These are phyloP conservation scores for Ceriops decandra DNA, from an alignment of 345 rosid genomes.

Conservation along the genomic window DNA sequence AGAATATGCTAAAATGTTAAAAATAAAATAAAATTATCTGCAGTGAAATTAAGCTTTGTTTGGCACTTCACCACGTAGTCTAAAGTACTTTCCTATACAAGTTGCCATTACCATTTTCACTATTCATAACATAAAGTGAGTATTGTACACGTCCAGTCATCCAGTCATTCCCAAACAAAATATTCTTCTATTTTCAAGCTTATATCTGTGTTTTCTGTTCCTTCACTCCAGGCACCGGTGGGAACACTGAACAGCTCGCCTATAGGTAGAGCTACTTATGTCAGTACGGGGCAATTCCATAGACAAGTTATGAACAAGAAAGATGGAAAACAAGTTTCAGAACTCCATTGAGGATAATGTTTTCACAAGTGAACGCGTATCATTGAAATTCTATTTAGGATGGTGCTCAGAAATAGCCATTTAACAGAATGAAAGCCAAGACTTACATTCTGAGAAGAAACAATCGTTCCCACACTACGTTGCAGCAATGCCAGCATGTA, in stretches of 20 bases:
- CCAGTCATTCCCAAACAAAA: neutral
- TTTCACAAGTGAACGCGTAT: neutral
- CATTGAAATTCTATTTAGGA: neutral
- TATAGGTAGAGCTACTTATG: too few species aligned
- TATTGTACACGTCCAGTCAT: too few species aligned
- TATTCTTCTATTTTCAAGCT: neutral
- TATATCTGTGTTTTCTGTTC: neutral
- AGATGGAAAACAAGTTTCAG: too few species aligned
- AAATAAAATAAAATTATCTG: neutral
- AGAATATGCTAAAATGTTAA: neutral
- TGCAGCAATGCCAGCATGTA: slow-evolving; percentile 95
- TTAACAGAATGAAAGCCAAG: neutral
- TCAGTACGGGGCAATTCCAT: too few species aligned
- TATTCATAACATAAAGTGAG: neutral
- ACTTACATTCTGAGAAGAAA: slow-evolving; percentile 67
- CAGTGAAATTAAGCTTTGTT: neutral
- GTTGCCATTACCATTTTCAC: slow-evolving; percentile 3
- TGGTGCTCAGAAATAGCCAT: neutral
- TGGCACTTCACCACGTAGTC: neutral
- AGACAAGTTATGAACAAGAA: too few species aligned
- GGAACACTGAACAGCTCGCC: too few species aligned
- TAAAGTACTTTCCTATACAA: neutral
- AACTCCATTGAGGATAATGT: neutral
- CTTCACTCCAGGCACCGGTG: neutral
- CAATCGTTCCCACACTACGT: slow-evolving; percentile 57